phyloP scores from a whole-genome alignment of 2,329 filamentous ascomycete genomes.

The Claviceps sorghi region DNA sequence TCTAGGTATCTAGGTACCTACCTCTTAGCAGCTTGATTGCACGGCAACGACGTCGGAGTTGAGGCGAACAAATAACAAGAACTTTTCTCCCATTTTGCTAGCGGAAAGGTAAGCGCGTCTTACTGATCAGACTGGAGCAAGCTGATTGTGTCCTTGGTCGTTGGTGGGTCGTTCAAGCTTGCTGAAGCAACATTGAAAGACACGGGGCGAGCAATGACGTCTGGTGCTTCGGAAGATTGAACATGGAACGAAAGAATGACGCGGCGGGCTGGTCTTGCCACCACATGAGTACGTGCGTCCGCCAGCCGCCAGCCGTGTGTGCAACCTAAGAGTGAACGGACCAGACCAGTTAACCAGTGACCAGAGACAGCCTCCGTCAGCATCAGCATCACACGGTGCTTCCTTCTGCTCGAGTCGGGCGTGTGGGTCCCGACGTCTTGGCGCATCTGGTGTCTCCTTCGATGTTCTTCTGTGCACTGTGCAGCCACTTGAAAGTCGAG shows the following conservation, averaged over 20 bases:
- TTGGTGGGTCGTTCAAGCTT: not conserved
- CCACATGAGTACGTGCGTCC: not conserved
- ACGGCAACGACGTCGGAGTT: not conserved
- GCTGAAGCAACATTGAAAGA: not conserved
- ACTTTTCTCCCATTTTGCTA: not conserved
- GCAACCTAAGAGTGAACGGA: no score
- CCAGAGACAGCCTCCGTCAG: no score
- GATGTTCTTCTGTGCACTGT: not conserved
- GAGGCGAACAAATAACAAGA: not conserved
- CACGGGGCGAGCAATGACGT: not conserved
- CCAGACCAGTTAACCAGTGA: no score
- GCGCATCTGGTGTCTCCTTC: no score
- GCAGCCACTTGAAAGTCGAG: not conserved
- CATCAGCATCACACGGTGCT: not conserved
- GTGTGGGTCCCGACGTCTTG: no score
- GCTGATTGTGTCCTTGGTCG: not conserved
- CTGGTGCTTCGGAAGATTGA: not conserved
- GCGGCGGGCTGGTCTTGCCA: not conserved
- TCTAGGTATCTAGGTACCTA: no score
- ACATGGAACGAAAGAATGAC: not conserved
- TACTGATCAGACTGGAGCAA: not conserved
- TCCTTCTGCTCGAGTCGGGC: not conserved
- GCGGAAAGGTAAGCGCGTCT: not conserved
- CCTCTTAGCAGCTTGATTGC: no score
- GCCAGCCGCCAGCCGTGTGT: not conserved